Conservation (phyloP, 2,329 filamentous ascomycete genomes). For the Zelopaecilomyces penicillatus region DNA sequence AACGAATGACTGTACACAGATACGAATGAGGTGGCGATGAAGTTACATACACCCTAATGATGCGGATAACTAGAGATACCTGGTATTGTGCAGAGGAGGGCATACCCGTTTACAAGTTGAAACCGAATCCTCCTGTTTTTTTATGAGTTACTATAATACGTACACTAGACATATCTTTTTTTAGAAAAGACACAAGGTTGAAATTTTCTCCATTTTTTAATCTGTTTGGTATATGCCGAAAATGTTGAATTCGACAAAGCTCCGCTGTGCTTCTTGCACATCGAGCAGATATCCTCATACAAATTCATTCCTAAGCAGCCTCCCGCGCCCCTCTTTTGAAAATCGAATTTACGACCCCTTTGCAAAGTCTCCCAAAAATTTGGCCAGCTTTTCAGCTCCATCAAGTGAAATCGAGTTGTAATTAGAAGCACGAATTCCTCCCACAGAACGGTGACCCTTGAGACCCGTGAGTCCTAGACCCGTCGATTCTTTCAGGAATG, state of each 20-base stretch:
- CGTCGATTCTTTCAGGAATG: slow-evolving; percentile 67
- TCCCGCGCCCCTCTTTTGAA: no score
- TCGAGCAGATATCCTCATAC: no score
- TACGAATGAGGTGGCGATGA: no score
- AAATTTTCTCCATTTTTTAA: background rate
- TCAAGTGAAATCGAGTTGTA: slow-evolving; percentile 75
- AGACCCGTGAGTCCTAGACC: slow-evolving; percentile 64
- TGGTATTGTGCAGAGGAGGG: no score
- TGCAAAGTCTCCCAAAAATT: slow-evolving; percentile 51
- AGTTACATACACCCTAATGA: no score
- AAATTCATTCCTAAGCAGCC: no score
- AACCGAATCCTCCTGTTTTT: no score
- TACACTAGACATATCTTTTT: no score
- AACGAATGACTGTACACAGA: background rate
- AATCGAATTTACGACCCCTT: slow-evolving; percentile 16
- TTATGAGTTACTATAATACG: no score
- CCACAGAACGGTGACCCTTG: slow-evolving; percentile 81
- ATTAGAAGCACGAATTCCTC: slow-evolving; percentile 78
- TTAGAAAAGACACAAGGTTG: no score
- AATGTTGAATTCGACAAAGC: slow-evolving; percentile 5
- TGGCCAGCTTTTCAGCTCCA: slow-evolving; percentile 58
- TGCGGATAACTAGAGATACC: no score
- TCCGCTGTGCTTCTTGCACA: background rate
- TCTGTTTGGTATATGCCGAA: background rate
- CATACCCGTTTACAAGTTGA: no score